Evolutionary conservation across 2,329 filamentous ascomycete genomes (phyloP).

Genomic region (Teratosphaeria gauchensis): DNA sequence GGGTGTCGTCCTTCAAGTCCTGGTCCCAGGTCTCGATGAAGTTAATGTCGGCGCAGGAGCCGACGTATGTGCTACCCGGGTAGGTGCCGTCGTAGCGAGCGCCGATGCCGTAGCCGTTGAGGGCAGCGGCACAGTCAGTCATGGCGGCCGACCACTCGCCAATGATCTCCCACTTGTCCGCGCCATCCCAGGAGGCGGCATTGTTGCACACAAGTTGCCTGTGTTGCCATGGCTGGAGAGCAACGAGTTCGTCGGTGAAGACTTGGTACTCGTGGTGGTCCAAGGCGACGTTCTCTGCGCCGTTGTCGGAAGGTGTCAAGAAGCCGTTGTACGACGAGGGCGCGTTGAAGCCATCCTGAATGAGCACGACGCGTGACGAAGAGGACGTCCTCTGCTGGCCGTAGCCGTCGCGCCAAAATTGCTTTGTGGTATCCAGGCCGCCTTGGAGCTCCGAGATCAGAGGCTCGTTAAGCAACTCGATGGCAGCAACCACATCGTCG

Average conservation of each 20-base stretch:
- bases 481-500: conserved; percentile 49
- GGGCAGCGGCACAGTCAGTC: conserved; percentile 48
- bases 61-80: conserved; percentile 38
- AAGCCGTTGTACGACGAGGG: conserved; percentile 53
- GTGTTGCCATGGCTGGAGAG: conserved; percentile 44
- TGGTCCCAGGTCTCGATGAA: conserved; percentile 39
- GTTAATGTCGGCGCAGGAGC: conserved; percentile 45
- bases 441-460: conserved; percentile 34
- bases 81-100: conserved; percentile 52
- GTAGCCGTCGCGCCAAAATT: conserved; percentile 48
- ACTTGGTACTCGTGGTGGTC: conserved; percentile 63
- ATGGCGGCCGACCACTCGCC: conserved; percentile 62
- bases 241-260: conserved; percentile 45
- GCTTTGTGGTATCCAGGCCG: conserved; percentile 35
- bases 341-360: conserved; percentile 49
- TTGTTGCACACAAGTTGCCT: conserved; percentile 47
- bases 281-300: conserved; percentile 47
- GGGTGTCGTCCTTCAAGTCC: conserved; percentile 36
- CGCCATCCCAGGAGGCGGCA: conserved; percentile 37
- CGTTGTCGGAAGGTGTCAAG: conserved; percentile 42
- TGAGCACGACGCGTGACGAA: conserved; percentile 36
- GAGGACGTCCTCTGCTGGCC: conserved; percentile 28
- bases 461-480: conserved; percentile 51
- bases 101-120: conserved; percentile 48
- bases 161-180: conserved; percentile 58